A percentile compares a stretch with the other conserved stretches of the same genome.
Evolutionary conservation across 1,284 basidiomycete genomes (phyloP).

Genomic region (Austroboletus olivaceoglutinosus): DNA sequence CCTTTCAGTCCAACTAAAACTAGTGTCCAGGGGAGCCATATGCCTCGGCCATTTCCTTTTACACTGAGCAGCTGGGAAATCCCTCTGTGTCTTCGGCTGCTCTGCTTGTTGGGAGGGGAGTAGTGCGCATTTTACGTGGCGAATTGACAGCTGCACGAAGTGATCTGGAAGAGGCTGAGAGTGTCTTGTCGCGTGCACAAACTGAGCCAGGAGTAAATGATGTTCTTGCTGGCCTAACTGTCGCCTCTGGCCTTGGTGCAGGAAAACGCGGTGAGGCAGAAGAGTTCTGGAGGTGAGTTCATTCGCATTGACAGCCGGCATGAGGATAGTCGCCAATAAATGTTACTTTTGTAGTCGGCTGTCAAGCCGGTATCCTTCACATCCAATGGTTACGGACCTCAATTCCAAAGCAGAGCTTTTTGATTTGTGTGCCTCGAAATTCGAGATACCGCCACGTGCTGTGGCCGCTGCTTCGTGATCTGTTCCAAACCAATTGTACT

Average conservation of each 20-base stretch:
- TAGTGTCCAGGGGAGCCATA: constrained; percentile 42
- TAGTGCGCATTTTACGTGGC: constrained; percentile 78
- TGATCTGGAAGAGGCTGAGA: constrained; percentile 77
- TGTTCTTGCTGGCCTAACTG: constrained; percentile 66
- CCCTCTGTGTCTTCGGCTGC: constrained; percentile 76
- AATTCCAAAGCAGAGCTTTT: constrained; percentile 61
- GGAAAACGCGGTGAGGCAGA: constrained; percentile 60
- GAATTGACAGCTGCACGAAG: constrained; percentile 82
- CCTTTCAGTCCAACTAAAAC: not conserved
- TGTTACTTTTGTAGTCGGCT: constrained; percentile 49
- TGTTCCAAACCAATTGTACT: not conserved
- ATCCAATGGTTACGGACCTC: constrained; percentile 69
- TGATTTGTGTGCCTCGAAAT: constrained; percentile 70
- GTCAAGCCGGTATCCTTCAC: constrained; percentile 53
- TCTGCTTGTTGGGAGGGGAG: constrained; percentile 79
- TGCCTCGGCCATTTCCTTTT: constrained; percentile 77
- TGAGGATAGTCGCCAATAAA: not conserved
- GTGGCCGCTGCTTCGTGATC: constrained; percentile 17
- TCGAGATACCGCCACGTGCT: constrained; percentile 56
- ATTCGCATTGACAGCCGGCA: not conserved
- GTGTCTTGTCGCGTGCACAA: constrained; percentile 32
- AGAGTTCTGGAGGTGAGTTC: constrained; percentile 60
- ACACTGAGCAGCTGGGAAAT: constrained; percentile 87
- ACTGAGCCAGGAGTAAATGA: constrained; percentile 41
- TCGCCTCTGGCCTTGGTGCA: constrained; percentile 63